Percentiles rank a stretch among this genome's conserved stretches.
These are phyloP conservation scores for Nyssa sinensis DNA, from an alignment of 148 eudicot species.

Conservation along the genomic window DNA sequence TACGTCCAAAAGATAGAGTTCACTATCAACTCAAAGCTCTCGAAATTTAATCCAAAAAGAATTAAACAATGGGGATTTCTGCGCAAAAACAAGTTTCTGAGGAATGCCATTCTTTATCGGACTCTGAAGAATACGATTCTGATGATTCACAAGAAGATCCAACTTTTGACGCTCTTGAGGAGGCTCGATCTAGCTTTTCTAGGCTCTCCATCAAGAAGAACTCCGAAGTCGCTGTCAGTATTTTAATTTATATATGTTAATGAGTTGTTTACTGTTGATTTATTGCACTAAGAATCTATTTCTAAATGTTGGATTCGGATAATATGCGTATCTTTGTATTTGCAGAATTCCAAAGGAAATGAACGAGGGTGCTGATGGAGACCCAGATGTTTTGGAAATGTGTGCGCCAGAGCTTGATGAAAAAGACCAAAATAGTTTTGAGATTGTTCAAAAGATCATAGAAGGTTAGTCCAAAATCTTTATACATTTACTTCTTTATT, in stretches of 20 bases:
- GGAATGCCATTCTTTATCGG: slow-evolving; percentile 5
- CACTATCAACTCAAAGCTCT: background rate
- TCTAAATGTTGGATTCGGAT: background rate
- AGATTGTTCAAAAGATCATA: slow-evolving; percentile 45
- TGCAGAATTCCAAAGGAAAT: slow-evolving; percentile 14
- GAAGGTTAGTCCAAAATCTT: slow-evolving; percentile 33
- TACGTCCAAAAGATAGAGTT: background rate
- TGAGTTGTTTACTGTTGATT: background rate
- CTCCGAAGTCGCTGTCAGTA: slow-evolving; percentile 26
- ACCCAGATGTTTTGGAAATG: slow-evolving; percentile 14
- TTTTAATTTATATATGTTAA: background rate
- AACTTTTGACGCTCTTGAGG: slow-evolving; percentile 33
- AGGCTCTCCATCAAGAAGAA: slow-evolving; percentile 31
- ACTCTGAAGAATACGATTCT: slow-evolving; percentile 28
- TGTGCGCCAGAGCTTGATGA: slow-evolving; percentile 39
- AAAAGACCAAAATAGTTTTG: slow-evolving; percentile 41
- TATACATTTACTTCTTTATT: slow-evolving; percentile 3
- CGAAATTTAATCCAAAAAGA: background rate
- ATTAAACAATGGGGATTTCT: slow-evolving; percentile 14
- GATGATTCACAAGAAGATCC: slow-evolving; percentile 65
- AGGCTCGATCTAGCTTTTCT: slow-evolving; percentile 29
- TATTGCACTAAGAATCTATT: background rate
- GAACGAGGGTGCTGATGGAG: slow-evolving; percentile 25
- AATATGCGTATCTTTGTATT: background rate
- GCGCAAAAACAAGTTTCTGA: background rate